Evolutionary conservation across 805 yeast species (phyloP), one percentile per base, ranked within the genome.

Genomic region (Ogataea minuta): DNA sequence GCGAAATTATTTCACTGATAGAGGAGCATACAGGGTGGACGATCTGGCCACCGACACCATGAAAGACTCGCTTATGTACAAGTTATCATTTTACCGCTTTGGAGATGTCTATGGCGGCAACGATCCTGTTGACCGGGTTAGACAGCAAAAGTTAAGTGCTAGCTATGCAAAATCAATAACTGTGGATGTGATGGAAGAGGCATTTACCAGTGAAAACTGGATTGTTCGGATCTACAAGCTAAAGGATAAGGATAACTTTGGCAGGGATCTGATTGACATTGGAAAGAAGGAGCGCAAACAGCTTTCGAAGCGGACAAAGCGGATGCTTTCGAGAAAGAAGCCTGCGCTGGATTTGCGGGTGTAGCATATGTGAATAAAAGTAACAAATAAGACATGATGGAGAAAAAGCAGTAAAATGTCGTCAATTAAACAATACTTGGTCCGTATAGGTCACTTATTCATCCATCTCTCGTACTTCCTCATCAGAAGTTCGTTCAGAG

Each of bases 121-220:
- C 50, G 80, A 72, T 42, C 87, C 83, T 23, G 56, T 66, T 10
- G 99, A 93, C 71, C 77, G 96, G 57, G 97, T 90, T 6, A 85
- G 99, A 65, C 76, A 79, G 49, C 98, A 93, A 67, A 69, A 66
- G 43, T 28, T 64, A 46, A 51, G 59, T 26, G 31, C 53, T 7
- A 15, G 34, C 4, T 55, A 63, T 34, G 66, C 66, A 2, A 38
- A 48, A 8, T 26, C 45, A 9, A 80, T 93, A 48, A 71, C 76
- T 28, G 71, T 91, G 54, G 82, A 82, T 57, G 81, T 81, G 37
- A 71, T 91, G 28, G 98, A 93, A 55, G 99, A 93, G 71, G 99
- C 83, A 0, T 93, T 82, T 68, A 93, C 99, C 2, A 74, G 91
- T 32, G 95, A 89, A 60, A 95, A 93, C 72, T 95, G 97, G 97